A percentile compares a stretch with the other conserved stretches of the same genome.
Evolutionary conservation across 2,329 filamentous ascomycete species (phyloP).

Genomic region (Monilinia laxa): DNA sequence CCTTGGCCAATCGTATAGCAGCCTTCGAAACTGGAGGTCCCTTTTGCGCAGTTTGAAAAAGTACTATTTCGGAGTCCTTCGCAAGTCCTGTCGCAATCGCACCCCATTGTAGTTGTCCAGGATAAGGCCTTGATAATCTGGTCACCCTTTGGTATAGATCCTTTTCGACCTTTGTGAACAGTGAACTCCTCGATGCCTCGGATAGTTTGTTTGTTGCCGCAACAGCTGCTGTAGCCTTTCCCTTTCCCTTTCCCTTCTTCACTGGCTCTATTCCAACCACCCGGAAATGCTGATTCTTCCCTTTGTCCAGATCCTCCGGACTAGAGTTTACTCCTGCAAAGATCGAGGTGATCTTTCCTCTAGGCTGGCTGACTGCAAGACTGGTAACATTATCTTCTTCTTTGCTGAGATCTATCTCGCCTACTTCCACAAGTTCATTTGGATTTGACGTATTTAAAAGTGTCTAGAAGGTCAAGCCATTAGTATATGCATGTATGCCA

Average conservation of each 20-base stretch:
- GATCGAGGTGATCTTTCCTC: slow-evolving; percentile 54
- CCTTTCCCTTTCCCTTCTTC: slow-evolving; percentile 34
- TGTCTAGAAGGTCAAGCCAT: slow-evolving; percentile 34
- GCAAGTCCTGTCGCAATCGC: slow-evolving; percentile 78
- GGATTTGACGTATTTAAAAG: slow-evolving; percentile 39
- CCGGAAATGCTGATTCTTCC: slow-evolving; percentile 81
- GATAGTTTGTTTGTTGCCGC: slow-evolving; percentile 45
- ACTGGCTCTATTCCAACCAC: slow-evolving; percentile 60
- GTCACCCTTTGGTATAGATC: slow-evolving; percentile 61
- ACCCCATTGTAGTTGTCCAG: slow-evolving; percentile 63
- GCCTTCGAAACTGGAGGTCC: slow-evolving; percentile 52
- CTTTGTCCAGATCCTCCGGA: slow-evolving; percentile 66
- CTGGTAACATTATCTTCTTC: slow-evolving; percentile 90
- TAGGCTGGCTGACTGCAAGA: slow-evolving; percentile 66
- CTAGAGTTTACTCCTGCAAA: slow-evolving; percentile 86
- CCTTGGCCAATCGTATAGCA: slow-evolving; percentile 51
- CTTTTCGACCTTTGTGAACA: slow-evolving; percentile 52
- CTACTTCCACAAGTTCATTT: slow-evolving; percentile 55
- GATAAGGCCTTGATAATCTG: slow-evolving; percentile 52
- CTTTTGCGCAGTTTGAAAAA: slow-evolving; percentile 66
- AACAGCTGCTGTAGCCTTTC: slow-evolving; percentile 39
- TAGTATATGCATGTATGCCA: slow-evolving; percentile 8
- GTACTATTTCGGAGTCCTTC: slow-evolving; percentile 71
- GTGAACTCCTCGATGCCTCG: slow-evolving; percentile 52
- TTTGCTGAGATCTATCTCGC: slow-evolving; percentile 74